Base-by-base conservation (phyloP, 169 alveolate genomes). In the Eimeria sp. region DNA sequence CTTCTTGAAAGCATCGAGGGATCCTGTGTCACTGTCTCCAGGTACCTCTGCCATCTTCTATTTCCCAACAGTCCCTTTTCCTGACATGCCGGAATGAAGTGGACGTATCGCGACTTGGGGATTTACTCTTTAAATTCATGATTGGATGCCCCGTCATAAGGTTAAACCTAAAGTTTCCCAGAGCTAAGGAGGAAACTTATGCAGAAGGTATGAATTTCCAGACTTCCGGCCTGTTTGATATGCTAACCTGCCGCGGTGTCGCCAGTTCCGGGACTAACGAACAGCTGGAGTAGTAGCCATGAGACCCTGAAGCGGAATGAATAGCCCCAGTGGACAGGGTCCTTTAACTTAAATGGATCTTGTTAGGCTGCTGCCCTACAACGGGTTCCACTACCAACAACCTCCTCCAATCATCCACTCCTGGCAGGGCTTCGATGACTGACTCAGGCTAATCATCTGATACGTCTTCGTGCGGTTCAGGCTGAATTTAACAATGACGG, bases 171-270 rank as follows among this genome's bases (percentile, higher is more conserved):
- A n/a, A 20, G 13, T 30, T 40, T 45, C 65, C 63, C 22, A 22
- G 57, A 82, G 73, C 45, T 82, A 54, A 54, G 89, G 45, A 73
- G 49, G 54, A 78, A 22, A 4, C 45, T 22, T 13, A n/a, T 61
- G 47, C 90, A 82, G 40, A 82, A 82, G 73, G 90, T 54, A 51
- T 20, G 90, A 82, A 82, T 27, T 51, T 61, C 34, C 54, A 82
- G 30, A 18, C 49, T 18, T 40, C 13, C 58, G 30, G 22, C n/a
- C 6, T 34, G 75, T n/a, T 65, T 5, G 40, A 13, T 25, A 25
- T n/a, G 43, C 75, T 25, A n/a, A 65, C 1, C 75, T 65, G 40
- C 75, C 14, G 75, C 9, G n/a, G 22, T 65, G 75, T 43, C 75
- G 75, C 11, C 34, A 67, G 78, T 67, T 67, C 47, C n/a, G 47